Base-by-base conservation (phyloP, 192 early-diverging fungal genomes). In the Neocallimastix lanati region DNA sequence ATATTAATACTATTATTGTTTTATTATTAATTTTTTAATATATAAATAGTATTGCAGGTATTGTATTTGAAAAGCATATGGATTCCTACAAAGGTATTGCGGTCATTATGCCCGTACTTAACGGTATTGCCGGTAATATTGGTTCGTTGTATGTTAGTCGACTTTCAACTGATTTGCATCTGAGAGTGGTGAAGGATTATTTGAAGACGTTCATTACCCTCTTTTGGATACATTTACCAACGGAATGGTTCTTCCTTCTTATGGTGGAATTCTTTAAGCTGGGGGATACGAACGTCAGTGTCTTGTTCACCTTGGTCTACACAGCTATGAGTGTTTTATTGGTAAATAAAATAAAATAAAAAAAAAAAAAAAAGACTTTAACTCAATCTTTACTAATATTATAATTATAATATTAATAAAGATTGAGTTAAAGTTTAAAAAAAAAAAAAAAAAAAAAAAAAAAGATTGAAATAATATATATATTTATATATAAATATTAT, bases 121-220 rank as follows among this genome's bases (percentile, higher is more conserved):
- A 88, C 29, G 88, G 88, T 1, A 86, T 94, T 16, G 86, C 88
- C 28, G 93, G 93, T 29, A 94, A 94, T 79, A 85, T 94, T n/a
- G 92, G 90, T 28, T 92, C 93, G 7, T 92, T 94, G 16, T 93
- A 92, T 78, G 91, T 91, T 0, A 92, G 91, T 30, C 85, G 93
- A 13, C 89, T 94, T 30, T 92, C 91, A 12, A 93, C 93, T 12
- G 87, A 89, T 27, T 83, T 94, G 28, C 93, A 94, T 77, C 81
- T 84, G 12, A 86, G 84, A 28, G 76, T 67, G 2, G 25, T 67
- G 0, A 67, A 67, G 25, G n/a, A 67, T 21, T 67, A 67, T n/a
- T 4, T 67, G 2, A 25, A 67, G 16, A 67, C 50, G n/a, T 67
- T 67, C n/a, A 9, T 67, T n/a, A 67, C 50, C 1, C n/a, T 67